Base-by-base conservation (phyloP, 495 filamentous ascomycete species). In the Penicillium waksmanii region DNA sequence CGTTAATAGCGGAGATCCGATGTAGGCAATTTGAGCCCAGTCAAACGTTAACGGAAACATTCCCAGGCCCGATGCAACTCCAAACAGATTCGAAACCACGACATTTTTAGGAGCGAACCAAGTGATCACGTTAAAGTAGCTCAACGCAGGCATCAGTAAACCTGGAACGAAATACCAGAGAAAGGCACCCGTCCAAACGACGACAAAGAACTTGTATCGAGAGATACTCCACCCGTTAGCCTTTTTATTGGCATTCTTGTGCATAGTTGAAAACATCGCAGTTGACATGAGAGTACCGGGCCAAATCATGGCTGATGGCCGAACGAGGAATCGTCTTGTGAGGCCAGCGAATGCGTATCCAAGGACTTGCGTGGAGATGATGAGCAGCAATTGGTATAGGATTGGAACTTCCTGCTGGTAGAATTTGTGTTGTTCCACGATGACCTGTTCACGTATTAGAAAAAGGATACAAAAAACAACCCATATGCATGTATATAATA, bases 21-120 rank as follows among this genome's bases (percentile, higher is more conserved):
- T 94, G 70, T 96, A 96, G 10, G 92, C 91, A 38, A 96, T 88
- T 69, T 96, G 92, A 3, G 89, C 87, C 92, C 92, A 96, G 75
- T 96, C 92, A 64, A 96, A 96, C 0, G 92, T 96, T 60, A 95
- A 64, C 10, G 92, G 92, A 60, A 95, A 90, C 44, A 96, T 77
- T 3, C 92, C 92, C 42, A 96, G 77, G 21, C 92, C 92, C 3
- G 92, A 93, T n/a, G 85, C 77, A 34, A 93, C 88, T 4, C 92
- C 92, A 61, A 96, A 95, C 43, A 71, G 42, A 21, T 71, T 71
- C 3, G 68, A 69, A n/a, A 51, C 33, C 9, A 91, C 83, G 33
- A 93, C 89, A 65, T 90, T 93, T 53, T 89, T 81, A 85, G 68
- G 92, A 4, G 88, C 87, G 65, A 95, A 88, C 92, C 92, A 96